Base-by-base conservation (phyloP, 176 grass and related monocot genomes). In the Coix lacrymajobi region DNA sequence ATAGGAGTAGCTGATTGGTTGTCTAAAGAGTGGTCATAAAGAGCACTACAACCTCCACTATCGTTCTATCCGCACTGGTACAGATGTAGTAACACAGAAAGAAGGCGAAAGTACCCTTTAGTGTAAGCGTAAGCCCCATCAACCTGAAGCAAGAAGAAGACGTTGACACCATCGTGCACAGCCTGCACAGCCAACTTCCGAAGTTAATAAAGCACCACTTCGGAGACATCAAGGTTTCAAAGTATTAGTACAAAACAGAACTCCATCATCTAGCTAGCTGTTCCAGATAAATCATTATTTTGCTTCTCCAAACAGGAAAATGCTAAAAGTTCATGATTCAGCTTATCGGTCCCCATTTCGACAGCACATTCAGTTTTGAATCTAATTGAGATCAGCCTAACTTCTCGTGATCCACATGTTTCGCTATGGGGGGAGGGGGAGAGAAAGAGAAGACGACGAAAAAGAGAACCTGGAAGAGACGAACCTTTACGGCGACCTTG, bases 81-180 rank as follows among this genome's bases (percentile, higher is more conserved):
- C 34, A 51, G 17, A 57, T 69, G 45, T 66, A 60, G 52, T 24
- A 66, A 40, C 29, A 75, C 28, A 66, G 8, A 43, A 80, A 85
- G 74, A 87, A 46, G 78, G 37, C 56, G 67, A 84, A 74, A 89
- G 70, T 92, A 99, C 96, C 96, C 89, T 90, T 95, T 91, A 40
- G 69, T 64, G 80, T 99, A 99, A 32, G 89, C 81, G 73, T 92
- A 99, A 44, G 88, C 87, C 51, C 96, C 96, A 87, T 99, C 85
- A 87, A 96, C 77, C 89, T 96, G 91, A 32, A 99, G 89, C 87
- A 93, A 78, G 73, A 99, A 99, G 79, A 93, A 96, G 84, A 99
- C 77, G 66, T 90, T 93, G 82, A 79, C 73, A 46, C 96, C 96
- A 71, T 99, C 96, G 90, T 96, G 96, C 69, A 90, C 89, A 88